These are phyloP conservation scores for Saccharomycopsis oosterbeekiorum DNA, from an alignment of 805 yeast species.

Conservation along the genomic window DNA sequence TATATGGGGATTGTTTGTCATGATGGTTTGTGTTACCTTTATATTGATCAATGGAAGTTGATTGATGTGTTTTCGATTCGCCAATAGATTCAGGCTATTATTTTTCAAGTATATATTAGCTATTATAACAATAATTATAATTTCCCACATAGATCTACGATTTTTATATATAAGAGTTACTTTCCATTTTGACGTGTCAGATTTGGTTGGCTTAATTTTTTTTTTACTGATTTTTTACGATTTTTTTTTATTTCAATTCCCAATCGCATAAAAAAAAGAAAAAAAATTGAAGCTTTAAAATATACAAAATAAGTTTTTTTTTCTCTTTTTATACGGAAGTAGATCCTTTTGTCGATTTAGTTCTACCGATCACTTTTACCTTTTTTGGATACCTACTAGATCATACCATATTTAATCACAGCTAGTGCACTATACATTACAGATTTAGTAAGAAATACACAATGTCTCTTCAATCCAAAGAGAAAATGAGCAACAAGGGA, in stretches of 20 bases:
- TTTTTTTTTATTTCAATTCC: background rate
- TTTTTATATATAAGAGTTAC: background rate
- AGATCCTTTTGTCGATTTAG: too few relatives aligned
- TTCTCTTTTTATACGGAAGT: background rate
- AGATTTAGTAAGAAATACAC: too few relatives aligned
- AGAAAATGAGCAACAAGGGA: too few relatives aligned
- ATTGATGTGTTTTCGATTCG: background rate
- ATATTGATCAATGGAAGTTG: conserved; percentile 21
- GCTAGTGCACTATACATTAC: too few relatives aligned
- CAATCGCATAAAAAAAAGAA: background rate
- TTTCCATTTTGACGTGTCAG: background rate
- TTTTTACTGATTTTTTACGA: background rate
- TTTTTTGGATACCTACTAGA: background rate
- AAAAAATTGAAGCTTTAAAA: background rate
- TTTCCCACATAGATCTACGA: too few relatives aligned
- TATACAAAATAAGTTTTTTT: background rate
- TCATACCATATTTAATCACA: background rate
- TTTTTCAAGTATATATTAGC: too few relatives aligned
- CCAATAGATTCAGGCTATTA: too few relatives aligned
- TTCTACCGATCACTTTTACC: background rate
- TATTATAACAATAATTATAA: too few relatives aligned
- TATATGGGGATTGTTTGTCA: conserved; percentile 61
- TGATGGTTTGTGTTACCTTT: conserved; percentile 51
- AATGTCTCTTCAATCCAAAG: too few relatives aligned
- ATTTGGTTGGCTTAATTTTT: background rate